phyloP scores from a whole-genome alignment of 495 filamentous ascomycete species.

The Amphirosellinia nigrospora region DNA sequence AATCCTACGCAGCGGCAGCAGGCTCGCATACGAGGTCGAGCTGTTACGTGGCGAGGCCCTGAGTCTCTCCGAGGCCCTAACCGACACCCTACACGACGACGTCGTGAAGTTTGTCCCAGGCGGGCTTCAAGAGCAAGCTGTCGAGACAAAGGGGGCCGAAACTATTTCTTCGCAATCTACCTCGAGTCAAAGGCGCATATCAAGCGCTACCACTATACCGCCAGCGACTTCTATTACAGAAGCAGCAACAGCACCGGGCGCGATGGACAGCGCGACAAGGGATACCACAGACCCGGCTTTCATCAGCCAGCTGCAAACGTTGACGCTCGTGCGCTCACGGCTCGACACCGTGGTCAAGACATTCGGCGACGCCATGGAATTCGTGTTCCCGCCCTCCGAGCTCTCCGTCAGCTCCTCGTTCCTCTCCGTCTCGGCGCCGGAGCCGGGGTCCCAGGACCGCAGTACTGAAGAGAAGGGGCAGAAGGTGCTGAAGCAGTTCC shows the following conservation, averaged over 20 bases:
- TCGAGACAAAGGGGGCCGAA: constrained; percentile 25
- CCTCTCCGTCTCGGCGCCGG: constrained; percentile 80
- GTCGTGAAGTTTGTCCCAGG: constrained; percentile 71
- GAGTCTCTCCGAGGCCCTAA: constrained; percentile 75
- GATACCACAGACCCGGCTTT: constrained; percentile 64
- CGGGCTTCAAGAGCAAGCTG: constrained; percentile 43
- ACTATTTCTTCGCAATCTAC: constrained; percentile 18
- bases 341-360: constrained; percentile 85
- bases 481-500: constrained; percentile 69
- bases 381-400: constrained; percentile 84
- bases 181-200: constrained; percentile 38
- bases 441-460: constrained; percentile 64
- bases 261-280: not conserved
- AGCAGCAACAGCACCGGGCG: constrained; percentile 15
- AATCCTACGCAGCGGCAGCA: constrained; percentile 82
- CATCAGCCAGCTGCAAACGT: constrained; percentile 78
- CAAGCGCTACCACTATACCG: constrained; percentile 29
- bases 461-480: constrained; percentile 81
- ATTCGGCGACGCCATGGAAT: constrained; percentile 93
- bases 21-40: constrained; percentile 94
- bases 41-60: constrained; percentile 85
- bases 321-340: constrained; percentile 78
- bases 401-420: constrained; percentile 75
- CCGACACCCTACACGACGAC: constrained; percentile 70
- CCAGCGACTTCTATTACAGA: constrained; percentile 28